Evolutionary conservation across 1,284 basidiomycete species (phyloP).

Genomic region (Meira nashicola): DNA sequence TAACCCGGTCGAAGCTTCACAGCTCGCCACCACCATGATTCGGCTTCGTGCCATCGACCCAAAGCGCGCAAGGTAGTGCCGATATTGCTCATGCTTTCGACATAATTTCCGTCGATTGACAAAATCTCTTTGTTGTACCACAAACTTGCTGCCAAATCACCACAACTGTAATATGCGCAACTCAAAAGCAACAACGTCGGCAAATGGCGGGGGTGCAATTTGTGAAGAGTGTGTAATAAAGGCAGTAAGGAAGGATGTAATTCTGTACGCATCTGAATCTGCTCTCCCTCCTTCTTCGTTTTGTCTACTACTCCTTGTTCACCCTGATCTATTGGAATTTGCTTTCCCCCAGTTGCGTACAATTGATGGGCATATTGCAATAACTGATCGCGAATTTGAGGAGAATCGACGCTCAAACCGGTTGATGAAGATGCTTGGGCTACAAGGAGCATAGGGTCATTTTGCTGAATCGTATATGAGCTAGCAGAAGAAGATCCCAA

Average conservation of each 20-base stretch:
- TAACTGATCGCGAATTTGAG: slow-evolving; percentile 42
- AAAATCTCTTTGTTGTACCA: slow-evolving; percentile 53
- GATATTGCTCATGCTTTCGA: slow-evolving; percentile 56
- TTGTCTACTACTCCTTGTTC: not conserved
- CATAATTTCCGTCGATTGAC: slow-evolving; percentile 54
- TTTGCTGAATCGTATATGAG: not conserved
- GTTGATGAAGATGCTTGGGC: slow-evolving; percentile 32
- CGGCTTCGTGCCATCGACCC: slow-evolving; percentile 54
- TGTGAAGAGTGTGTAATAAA: slow-evolving; percentile 42
- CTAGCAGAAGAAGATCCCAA: too few species aligned
- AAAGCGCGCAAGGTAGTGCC: slow-evolving; percentile 58
- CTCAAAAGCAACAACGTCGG: slow-evolving; percentile 45
- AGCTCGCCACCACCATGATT: slow-evolving; percentile 58
- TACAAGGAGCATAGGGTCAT: slow-evolving; percentile 39
- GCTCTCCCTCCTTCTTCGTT: slow-evolving; percentile 1
- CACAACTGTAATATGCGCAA: slow-evolving; percentile 45
- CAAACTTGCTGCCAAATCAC: slow-evolving; percentile 42
- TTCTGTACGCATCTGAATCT: slow-evolving; percentile 9
- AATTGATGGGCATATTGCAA: slow-evolving; percentile 47
- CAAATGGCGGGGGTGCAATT: slow-evolving; percentile 40
- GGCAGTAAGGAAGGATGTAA: slow-evolving; percentile 46
- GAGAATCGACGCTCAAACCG: slow-evolving; percentile 28
- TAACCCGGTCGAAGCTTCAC: slow-evolving; percentile 55
- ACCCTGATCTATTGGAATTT: slow-evolving; percentile 8
- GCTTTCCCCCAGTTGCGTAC: slow-evolving; percentile 30